Evolutionary conservation across 2,329 filamentous ascomycete genomes (phyloP), one percentile per base, ranked within the genome.

Genomic region (Graphilbum fragrans): DNA sequence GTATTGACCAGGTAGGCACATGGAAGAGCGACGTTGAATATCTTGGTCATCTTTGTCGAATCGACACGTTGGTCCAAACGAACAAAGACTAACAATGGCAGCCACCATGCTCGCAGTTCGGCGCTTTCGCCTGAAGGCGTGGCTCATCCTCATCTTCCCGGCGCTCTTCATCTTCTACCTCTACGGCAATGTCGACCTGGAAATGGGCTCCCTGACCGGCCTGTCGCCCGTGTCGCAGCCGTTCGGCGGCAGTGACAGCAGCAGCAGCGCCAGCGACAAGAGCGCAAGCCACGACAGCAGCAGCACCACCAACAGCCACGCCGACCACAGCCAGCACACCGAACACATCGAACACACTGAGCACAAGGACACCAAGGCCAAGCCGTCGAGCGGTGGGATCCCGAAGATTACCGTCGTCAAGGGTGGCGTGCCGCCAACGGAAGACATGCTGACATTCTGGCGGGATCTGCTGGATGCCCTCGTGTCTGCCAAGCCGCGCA

Each of bases 401-500:
- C 21, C 31, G 21, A 38, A 25, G 11, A 7, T 35, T 16, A 4
- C n/a, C 5, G 10, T 33, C 23, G 40, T 35, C 18, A 38, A 37
- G 5, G 38, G 42, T n/a, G 41, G 45, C 34, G 16, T 32, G n/a
- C 38, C 22, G 2, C 46, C 48, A 31, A 51, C 41, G 25, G 23
- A 21, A 18, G 44, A 42, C 22, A 49, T 51, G 46, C 46, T 41
- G 35, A 36, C 37, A n/a, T 50, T 41, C 32, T 50, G 47, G 47
- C 22, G 35, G 17, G 41, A 43, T 2, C 41, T 50, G 4, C 33
- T 45, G 5, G 22, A 38, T 12, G 47, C 42, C 14, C 22, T 50
- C 31, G 32, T 47, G 17, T 27, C 39, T 4, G 33, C 36, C 10
- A 22, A 39, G 12, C 47, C 49, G 10, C 10, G 39, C 6, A 42